Base-by-base conservation (phyloP, 495 filamentous ascomycete genomes). In the Penicillium parvum region DNA sequence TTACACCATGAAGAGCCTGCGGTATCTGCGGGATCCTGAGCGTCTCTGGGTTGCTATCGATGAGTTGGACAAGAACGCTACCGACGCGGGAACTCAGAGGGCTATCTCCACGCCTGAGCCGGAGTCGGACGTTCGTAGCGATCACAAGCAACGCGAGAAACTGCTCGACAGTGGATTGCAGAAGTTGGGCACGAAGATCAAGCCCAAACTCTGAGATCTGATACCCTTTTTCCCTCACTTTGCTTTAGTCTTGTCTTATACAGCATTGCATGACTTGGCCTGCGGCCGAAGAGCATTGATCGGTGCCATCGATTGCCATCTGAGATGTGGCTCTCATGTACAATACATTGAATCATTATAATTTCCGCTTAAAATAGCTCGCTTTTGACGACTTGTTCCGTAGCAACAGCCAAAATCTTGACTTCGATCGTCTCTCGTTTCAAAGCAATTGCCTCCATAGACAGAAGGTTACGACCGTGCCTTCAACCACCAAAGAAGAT, bases 401-500 rank as follows among this genome's bases (percentile, higher is more conserved):
- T 18, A 29, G 37, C 45, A 53, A 35, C 40, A 5, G 23, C 23
- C 23, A 27, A 27, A 27, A 27, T 14, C 2, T 21, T 10, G 12
- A n/a, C 28, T 26, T 20, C 25, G 26, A 17, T 41, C 4, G 5
- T 15, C 29, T 26, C 3, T 20, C 7, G 14, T 26, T 26, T 12
- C 20, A n/a, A 17, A n/a, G n/a, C n/a, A n/a, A n/a, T n/a, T n/a
- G n/a, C n/a, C n/a, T n/a, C n/a, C n/a, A n/a, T n/a, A n/a, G n/a
- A n/a, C n/a, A n/a, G n/a, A n/a, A n/a, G n/a, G n/a, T n/a, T n/a
- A n/a, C n/a, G n/a, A n/a, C n/a, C n/a, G n/a, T n/a, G n/a, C 16
- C 3, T 29, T 49, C 21, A 71, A 39, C 63, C 62, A 43, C 68
- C 68, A 38, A 73, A 58, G 52, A 72, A 72, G 48, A 73, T 69